Evolutionary conservation across 2,329 filamentous ascomycete genomes (phyloP), one percentile per base, ranked within the genome.

Genomic region (Trichophyton simii): DNA sequence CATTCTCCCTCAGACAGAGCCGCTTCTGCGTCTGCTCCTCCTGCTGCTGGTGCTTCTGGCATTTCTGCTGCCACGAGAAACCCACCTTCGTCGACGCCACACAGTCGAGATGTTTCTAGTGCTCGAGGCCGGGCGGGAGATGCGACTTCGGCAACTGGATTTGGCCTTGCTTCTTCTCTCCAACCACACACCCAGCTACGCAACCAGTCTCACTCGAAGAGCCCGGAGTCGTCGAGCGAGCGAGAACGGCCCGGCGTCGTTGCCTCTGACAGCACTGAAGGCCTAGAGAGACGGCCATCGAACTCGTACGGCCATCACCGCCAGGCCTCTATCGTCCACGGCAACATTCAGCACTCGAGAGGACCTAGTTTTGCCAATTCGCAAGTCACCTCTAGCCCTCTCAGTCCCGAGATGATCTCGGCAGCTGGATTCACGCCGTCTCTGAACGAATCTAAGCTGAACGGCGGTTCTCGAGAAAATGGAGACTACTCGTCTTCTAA

Each of bases 301-400:
- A 75, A 75, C 63, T 81, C 80, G 15, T 87, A 97, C 79, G 89
- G 89, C 63, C 58, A 59, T 73, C 91, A 97, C 76, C 87, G 94
- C 61, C 91, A 99, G 77, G 95, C 92, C 0, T 97, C 92, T 57
- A 96, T 97, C 68, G 91, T 97, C 62, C 89, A 97, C 83, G 92
- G 94, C 69, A 86, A 60, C 60, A 74, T 95, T 67, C 91, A 96
- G 73, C 94, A 99, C 75, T 87, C 83, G 61, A 78, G 92, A 75
- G 95, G 95, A 81, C 88, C 91, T 68, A 96, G 91, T 76, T 84
- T 75, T 66, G 72, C 50, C 38, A 68, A 70, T 46, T 91, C 89
- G 72, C 84, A 88, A 61, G 83, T 87, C 41, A 87, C 79, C 50
- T 77, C 87, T 31, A 95, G 88, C 73, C 92, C 92, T 62, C 79